These are phyloP conservation scores for Pseudogymnoascus sp. DNA, from an alignment of 2,329 filamentous ascomycete species.

Conservation along the genomic window DNA sequence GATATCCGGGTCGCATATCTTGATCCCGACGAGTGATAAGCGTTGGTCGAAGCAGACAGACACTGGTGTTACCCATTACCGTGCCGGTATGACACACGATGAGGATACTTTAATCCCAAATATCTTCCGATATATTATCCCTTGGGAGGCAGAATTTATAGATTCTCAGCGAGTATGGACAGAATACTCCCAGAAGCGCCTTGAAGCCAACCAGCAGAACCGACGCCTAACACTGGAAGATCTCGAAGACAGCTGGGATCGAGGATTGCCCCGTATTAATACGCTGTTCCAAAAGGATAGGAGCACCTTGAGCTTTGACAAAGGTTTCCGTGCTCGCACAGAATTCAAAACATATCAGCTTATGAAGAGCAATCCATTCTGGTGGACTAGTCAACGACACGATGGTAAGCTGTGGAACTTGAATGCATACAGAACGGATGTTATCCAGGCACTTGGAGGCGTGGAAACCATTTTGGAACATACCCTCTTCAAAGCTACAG, in stretches of 20 bases:
- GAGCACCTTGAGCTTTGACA: slow-evolving; percentile 95
- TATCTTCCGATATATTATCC: slow-evolving; percentile 98
- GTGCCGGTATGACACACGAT: slow-evolving; percentile 95
- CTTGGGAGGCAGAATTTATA: slow-evolving; percentile 98
- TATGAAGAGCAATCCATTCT: slow-evolving; percentile 99
- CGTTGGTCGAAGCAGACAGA: slow-evolving; percentile 98
- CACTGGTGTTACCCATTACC: slow-evolving; percentile 91
- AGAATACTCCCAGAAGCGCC: slow-evolving; percentile 94
- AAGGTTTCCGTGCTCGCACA: slow-evolving; percentile 88
- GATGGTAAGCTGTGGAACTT: slow-evolving; percentile 97
- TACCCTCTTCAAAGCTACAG: slow-evolving; percentile 92
- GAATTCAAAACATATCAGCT: slow-evolving; percentile 98
- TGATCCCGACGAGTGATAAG: slow-evolving; percentile 96
- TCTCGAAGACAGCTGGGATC: slow-evolving; percentile 96
- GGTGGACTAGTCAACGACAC: slow-evolving; percentile 97
- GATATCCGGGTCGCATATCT: slow-evolving; percentile 97
- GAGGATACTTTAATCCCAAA: slow-evolving; percentile 97
- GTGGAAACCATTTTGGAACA: slow-evolving; percentile 98
- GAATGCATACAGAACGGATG: slow-evolving; percentile 91
- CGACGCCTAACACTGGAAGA: slow-evolving; percentile 90
- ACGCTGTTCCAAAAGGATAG: slow-evolving; percentile 98
- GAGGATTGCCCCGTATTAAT: slow-evolving; percentile 94
- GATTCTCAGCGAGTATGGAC: slow-evolving; percentile 99
- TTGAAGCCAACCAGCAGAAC: slow-evolving; percentile 96
- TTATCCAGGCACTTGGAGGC: slow-evolving; percentile 85